Percentiles rank a stretch among this genome's conserved stretches.
These are phyloP conservation scores for Psilocybe mexicana DNA, from an alignment of 1,284 basidiomycete species.

Conservation along the genomic window DNA sequence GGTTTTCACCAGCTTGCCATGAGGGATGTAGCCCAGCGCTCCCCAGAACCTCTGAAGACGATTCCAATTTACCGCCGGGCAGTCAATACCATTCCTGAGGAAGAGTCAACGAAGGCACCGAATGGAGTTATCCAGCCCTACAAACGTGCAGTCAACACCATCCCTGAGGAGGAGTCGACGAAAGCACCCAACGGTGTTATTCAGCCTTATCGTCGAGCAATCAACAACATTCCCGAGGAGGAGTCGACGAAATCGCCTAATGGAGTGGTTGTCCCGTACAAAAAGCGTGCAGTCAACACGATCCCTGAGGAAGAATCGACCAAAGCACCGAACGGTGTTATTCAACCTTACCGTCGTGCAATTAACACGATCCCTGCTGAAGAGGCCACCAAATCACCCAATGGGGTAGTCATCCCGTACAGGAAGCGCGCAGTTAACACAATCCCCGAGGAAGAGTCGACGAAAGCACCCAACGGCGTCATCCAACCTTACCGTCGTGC, in stretches of 20 bases:
- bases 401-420: constrained; percentile 24
- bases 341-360: constrained; percentile 12
- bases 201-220: constrained; percentile 13
- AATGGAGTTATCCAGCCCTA: constrained; percentile 25
- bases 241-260: constrained; percentile 30
- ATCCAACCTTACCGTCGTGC: constrained; percentile 27
- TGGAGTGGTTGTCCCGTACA: constrained; percentile 34
- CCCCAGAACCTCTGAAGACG: constrained; percentile 41
- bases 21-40: constrained; percentile 27
- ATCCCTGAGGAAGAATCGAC: constrained; percentile 38
- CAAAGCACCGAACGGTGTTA: constrained; percentile 29
- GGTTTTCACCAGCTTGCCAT: constrained; percentile 17
- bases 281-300: constrained; percentile 23
- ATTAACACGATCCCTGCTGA: constrained; percentile 27
- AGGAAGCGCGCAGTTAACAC: constrained; percentile 12
- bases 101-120: constrained; percentile 31
- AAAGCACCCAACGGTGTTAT: constrained; percentile 29
- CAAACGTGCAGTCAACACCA: constrained; percentile 18
- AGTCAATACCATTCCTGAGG: constrained; percentile 32
- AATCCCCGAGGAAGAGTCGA: constrained; percentile 20
- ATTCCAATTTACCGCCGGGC: constrained; percentile 42
- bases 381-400: constrained; percentile 24
- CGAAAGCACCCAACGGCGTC: constrained; percentile 20
- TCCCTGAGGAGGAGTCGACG: constrained; percentile 27
- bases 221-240: constrained; percentile 32